phyloP scores from a whole-genome alignment of 305 asterid genomes.

The Fraxinus latifolia region DNA sequence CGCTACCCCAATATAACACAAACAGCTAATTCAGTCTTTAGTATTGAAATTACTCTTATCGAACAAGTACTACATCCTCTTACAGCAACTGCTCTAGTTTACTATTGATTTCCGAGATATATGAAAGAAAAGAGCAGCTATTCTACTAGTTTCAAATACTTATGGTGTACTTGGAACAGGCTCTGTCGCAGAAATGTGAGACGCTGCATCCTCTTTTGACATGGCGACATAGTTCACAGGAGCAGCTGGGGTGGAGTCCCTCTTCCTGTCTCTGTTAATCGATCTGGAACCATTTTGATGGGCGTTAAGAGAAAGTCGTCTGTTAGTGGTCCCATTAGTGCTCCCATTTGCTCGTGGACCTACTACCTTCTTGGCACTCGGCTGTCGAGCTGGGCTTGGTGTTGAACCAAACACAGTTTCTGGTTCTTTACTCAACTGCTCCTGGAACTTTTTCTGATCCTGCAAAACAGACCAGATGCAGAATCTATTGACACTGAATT shows the following conservation, averaged over 20 bases:
- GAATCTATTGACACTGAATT: neutral
- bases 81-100: constrained; percentile 29
- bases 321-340: constrained; percentile 53
- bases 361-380: constrained; percentile 58
- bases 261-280: constrained; percentile 43
- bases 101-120: constrained; percentile 20
- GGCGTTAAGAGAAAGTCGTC: constrained; percentile 74
- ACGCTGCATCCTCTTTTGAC: constrained; percentile 43
- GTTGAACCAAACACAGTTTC: constrained; percentile 63
- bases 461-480: constrained; percentile 22
- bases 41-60: constrained; percentile 25
- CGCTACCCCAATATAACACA: neutral
- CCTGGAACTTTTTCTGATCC: constrained; percentile 92
- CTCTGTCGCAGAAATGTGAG: constrained; percentile 58
- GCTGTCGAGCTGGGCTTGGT: constrained; percentile 89
- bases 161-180: constrained; percentile 63
- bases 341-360: constrained; percentile 77
- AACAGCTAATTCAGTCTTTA: constrained; percentile 23
- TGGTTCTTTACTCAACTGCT: constrained; percentile 73
- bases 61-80: constrained; percentile 30
- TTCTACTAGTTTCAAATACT: constrained; percentile 19
- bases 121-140: constrained; percentile 2
- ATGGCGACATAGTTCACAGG: neutral
- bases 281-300: constrained; percentile 88
- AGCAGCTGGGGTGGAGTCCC: neutral